These are phyloP conservation scores for Penicillium tannophilum DNA, from an alignment of 495 filamentous ascomycete species.

Conservation along the genomic window DNA sequence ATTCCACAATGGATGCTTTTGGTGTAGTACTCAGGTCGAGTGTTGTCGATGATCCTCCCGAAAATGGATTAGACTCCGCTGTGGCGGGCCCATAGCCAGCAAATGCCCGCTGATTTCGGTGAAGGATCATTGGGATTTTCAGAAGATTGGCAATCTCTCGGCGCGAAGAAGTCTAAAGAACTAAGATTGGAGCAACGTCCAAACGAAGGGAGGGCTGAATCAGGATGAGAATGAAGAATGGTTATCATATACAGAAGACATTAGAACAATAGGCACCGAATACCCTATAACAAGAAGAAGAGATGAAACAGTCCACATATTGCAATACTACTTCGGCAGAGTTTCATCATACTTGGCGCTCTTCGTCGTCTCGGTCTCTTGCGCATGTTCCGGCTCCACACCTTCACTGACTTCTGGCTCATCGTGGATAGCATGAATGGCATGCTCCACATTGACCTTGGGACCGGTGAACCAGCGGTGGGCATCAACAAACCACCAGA, in stretches of 20 bases:
- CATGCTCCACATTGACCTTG: slow-evolving; percentile 57
- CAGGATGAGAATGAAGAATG: too few relatives aligned
- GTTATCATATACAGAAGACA: neutral
- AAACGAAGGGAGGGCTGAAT: too few relatives aligned
- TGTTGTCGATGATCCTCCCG: too few relatives aligned
- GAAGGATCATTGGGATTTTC: too few relatives aligned
- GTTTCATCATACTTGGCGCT: slow-evolving; percentile 50
- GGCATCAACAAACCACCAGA: slow-evolving; percentile 75
- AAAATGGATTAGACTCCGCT: too few relatives aligned
- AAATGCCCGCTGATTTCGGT: too few relatives aligned
- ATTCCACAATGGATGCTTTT: too few relatives aligned
- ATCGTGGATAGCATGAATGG: slow-evolving; percentile 28
- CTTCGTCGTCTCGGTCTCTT: slow-evolving; percentile 42
- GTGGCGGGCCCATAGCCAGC: too few relatives aligned
- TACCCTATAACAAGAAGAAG: neutral
- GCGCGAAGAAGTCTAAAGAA: too few relatives aligned
- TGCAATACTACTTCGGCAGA: neutral
- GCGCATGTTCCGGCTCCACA: slow-evolving; percentile 21
- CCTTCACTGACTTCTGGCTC: slow-evolving; percentile 26
- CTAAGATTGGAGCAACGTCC: too few relatives aligned
- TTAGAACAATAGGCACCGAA: neutral
- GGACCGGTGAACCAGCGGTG: slow-evolving; percentile 78
- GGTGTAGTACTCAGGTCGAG: too few relatives aligned
- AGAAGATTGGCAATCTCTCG: too few relatives aligned
- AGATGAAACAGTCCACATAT: neutral